Conservation (phyloP, 208 protist species). For the Trypanosoma vivax region DNA sequence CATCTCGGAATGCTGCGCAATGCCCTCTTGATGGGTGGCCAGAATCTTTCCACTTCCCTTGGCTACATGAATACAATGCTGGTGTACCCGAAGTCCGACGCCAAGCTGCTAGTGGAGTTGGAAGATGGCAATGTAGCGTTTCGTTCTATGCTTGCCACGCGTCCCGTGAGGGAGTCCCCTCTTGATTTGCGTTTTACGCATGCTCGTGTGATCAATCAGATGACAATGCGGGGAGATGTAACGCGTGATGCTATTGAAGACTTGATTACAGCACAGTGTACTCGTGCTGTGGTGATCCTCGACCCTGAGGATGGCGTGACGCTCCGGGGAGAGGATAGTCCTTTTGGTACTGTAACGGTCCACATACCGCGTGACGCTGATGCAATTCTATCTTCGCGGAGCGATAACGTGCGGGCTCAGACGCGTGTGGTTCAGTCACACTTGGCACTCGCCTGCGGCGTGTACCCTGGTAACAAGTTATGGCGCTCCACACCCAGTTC, state of each 20-base stretch:
- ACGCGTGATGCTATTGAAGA: constrained; percentile 60
- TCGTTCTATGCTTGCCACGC: constrained; percentile 61
- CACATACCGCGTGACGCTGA: constrained; percentile 32
- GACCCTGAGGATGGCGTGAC: constrained; percentile 28
- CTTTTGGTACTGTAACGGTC: constrained; percentile 48
- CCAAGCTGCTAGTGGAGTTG: constrained; percentile 63
- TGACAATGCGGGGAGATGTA: constrained; percentile 43
- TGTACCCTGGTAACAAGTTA: constrained; percentile 10
- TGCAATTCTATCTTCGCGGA: constrained; percentile 24
- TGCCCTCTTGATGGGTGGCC: constrained; percentile 60
- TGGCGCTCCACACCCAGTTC: constrained; percentile 2
- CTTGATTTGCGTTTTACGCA: constrained; percentile 70
- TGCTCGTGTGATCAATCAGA: constrained; percentile 28
- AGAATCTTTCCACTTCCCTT: constrained; percentile 9
- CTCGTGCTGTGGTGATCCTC: constrained; percentile 26
- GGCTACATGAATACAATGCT: constrained; percentile 29
- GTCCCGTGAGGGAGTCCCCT: constrained; percentile 37
- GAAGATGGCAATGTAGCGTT: constrained; percentile 28
- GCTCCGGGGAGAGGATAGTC: constrained; percentile 46
- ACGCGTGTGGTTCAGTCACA: constrained; percentile 64
- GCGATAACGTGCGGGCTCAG: constrained; percentile 1
- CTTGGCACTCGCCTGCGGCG: constrained; percentile 57
- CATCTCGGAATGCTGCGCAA: constrained; percentile 65
- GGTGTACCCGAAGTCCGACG: constrained; percentile 45
- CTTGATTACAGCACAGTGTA: constrained; percentile 49